Evolutionary conservation across 2,329 filamentous ascomycete species (phyloP), one percentile per base, ranked within the genome.

Genomic region (Pezicula radicicola): DNA sequence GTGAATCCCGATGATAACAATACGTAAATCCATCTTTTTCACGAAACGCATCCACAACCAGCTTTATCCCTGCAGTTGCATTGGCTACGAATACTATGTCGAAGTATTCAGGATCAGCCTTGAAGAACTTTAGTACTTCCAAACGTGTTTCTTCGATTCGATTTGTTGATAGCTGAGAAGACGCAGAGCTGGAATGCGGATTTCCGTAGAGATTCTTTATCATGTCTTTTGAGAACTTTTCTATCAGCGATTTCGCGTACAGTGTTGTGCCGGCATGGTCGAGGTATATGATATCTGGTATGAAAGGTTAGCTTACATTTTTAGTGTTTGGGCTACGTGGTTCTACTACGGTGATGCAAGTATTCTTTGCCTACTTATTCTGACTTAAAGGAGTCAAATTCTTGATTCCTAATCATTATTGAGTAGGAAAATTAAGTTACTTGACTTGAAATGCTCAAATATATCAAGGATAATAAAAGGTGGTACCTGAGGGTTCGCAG

Each of bases 81-180:
- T 97, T 97, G 30, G 90, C 84, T 19, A 93, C 90, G 66, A 97
- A 97, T 2, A 97, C 81, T 2, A 97, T 72, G 60, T 97, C 91
- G 60, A 93, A 97, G 4, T 89, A 76, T 9, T 83, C 78, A 1
- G 91, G 88, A 58, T 91, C 84, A 4, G 91, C 92, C 36, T 86
- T 83, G 70, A 96, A 91, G 64, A 94, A 89, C 2, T 75, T 75
- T 33, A 97, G 73, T 5, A 89, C 75, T 13, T 83, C 78, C 27
- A 90, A 71, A 12, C 93, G 83, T 25, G 88, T 75, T 65, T 90
- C 82, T 58, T 96, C 91, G 51, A 96, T 81, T 6, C 85, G 78
- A 2, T 80, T 75, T 0, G 87, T 87, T 0, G 89, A 87, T 21
- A 85, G 77, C 63, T 93, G 89, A 0, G 93, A 95, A 6, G 91